These are phyloP conservation scores for Daldinia childiae DNA, from an alignment of 495 filamentous ascomycete genomes.

Conservation along the genomic window DNA sequence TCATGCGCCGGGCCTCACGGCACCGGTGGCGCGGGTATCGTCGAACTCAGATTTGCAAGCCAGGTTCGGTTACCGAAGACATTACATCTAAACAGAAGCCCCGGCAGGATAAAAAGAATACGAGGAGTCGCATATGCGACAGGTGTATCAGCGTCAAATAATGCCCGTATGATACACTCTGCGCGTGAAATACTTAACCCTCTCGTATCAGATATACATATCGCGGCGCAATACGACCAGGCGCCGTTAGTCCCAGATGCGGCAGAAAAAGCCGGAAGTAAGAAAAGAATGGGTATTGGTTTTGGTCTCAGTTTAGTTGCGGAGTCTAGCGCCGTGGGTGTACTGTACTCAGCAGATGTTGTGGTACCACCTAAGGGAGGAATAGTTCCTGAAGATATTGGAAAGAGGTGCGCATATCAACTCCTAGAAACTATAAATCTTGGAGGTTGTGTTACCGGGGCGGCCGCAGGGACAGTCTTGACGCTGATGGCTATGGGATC, in stretches of 20 bases:
- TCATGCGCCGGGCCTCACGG: constrained; percentile 79
- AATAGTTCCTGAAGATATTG: constrained; percentile 87
- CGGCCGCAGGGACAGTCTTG: constrained; percentile 74
- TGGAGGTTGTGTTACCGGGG: constrained; percentile 81
- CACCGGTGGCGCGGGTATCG: constrained; percentile 85
- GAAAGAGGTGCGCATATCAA: constrained; percentile 86
- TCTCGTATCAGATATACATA: constrained; percentile 85
- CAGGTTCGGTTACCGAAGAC: constrained; percentile 95
- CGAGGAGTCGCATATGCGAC: constrained; percentile 93
- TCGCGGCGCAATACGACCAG: constrained; percentile 69
- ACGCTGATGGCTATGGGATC: constrained; percentile 96
- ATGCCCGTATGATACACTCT: constrained; percentile 92
- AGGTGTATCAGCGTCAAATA: constrained; percentile 89
- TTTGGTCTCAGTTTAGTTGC: constrained; percentile 92
- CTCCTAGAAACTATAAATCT: constrained; percentile 81
- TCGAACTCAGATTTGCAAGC: constrained; percentile 89
- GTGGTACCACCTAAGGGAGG: constrained; percentile 83
- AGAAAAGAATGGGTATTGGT: constrained; percentile 69
- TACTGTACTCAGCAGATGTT: constrained; percentile 86
- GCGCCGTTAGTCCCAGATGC: constrained; percentile 74
- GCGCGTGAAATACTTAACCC: constrained; percentile 88
- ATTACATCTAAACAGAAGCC: constrained; percentile 81
- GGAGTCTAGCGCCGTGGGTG: constrained; percentile 82
- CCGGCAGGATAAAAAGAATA: constrained; percentile 86
- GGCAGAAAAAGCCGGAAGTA: constrained; percentile 63